Base-by-base conservation (phyloP, 2,329 filamentous ascomycete genomes). In the Colletotrichum eremochloae region DNA sequence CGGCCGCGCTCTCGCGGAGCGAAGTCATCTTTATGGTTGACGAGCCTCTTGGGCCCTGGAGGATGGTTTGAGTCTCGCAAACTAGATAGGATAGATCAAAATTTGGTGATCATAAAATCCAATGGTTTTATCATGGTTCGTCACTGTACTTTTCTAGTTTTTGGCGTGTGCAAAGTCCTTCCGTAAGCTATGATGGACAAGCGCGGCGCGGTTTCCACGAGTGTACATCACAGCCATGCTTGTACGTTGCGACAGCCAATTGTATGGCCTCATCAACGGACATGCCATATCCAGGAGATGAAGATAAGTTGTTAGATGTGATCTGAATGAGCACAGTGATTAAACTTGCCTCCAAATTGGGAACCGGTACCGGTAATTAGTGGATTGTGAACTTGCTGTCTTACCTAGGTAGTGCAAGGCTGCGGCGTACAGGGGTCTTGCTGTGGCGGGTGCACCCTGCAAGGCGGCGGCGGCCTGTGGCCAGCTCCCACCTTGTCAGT, bases 1-100 rank as follows among this genome's bases (percentile, higher is more conserved):
- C 71, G 83, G 83, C 2, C 61, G 72, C 18, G 63, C 65, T 8
- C 68, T 75, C 38, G 52, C 74, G 15, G 72, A 75, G 60, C 68
- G 74, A 58, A 55, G 52, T 42, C 20, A 71, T 40, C 57, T 55
- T 9, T 31, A 63, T 31, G 31, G 40, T 14, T 31, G 57, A 33
- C 52, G 24, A 42, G n/a, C 48, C 29, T 57, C 8, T 61, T 65
- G n/a, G 46, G 36, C 20, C 33, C 57, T n/a, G 33, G 12, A 29
- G 31, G 12, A 2, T 15, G 31, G 20, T 18, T 50, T 15, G 24
- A 12, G 3, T 38, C 4, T 18, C 6, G 31, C 20, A 11, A 14
- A 8, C 29, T 12, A 8, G 3, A 38, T 67, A 57, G 33, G 50
- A 31, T 68, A 71, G 63, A 63, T 20, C n/a, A n/a, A 2, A 24